Evolutionary conservation across 2,329 filamentous ascomycete species (phyloP), one percentile per base, ranked within the genome.

Genomic region (Aureobasidium sp.): DNA sequence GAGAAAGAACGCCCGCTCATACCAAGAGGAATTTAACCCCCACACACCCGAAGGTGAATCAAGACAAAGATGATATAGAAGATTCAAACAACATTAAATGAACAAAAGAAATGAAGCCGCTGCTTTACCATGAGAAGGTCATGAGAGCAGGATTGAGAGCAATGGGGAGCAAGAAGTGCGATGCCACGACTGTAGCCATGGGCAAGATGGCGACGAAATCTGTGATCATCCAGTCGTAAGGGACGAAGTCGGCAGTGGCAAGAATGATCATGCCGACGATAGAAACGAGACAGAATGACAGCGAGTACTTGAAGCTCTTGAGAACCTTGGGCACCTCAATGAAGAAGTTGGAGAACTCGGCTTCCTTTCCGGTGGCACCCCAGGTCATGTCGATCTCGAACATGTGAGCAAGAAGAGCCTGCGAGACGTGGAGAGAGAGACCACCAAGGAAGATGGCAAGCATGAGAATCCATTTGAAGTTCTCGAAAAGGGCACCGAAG

Each of bases 311-410:
- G 76, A 91, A 91, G 68, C 81, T 83, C 70, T 83, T 85, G 47
- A 91, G 67, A 35, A 94, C 86, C 65, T 85, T 86, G 29, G 85
- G 85, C 16, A 90, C 80, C 66, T 93, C 88, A 56, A 88, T 85
- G 71, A 90, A 91, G 71, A 94, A 94, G 68, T 88, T 86, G 22
- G 85, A 84, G 63, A 85, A 83, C 62, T 89, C 85, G 45, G 81
- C 80, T 71, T 95, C 89, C 71, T 94, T 94, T 35, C 83, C 79
- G 0, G 89, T 94, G 1, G 88, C 83, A 47, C 88, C 88, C 88
- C 88, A 93, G 3, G 80, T 81, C 84, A 93, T 91, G 70, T 93
- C 79, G 64, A 91, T 82, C 71, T 87, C 82, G 66, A 93, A 87
- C 80, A 93, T 88, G 73, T 94, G 89, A 4, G 83, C 78, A 40